Conservation (phyloP, 495 filamentous ascomycete genomes). For the Penicillium psychrofluorescens region DNA sequence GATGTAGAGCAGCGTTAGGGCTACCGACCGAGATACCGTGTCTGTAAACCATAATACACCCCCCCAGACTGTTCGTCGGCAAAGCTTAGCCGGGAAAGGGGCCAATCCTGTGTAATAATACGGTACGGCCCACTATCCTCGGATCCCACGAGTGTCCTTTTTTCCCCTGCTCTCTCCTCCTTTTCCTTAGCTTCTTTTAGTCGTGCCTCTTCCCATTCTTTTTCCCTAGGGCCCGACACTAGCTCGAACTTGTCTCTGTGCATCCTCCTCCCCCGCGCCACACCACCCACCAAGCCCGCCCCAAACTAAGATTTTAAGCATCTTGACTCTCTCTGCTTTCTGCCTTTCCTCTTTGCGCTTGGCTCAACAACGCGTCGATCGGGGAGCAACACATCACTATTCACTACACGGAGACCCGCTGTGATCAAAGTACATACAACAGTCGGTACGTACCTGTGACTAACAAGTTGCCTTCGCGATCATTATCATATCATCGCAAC, state of each 20-base stretch:
- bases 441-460: neutral
- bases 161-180: slow-evolving; percentile 22
- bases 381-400: neutral
- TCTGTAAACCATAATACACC: no score
- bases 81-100: no score
- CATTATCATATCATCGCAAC: neutral
- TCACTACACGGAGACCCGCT: no score
- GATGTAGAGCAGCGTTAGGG: no score
- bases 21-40: no score
- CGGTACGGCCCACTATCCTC: slow-evolving; percentile 19
- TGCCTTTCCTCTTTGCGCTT: slow-evolving; percentile 15
- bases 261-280: no score
- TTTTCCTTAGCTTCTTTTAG: slow-evolving; percentile 21
- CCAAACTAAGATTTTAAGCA: slow-evolving; percentile 43
- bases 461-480: slow-evolving; percentile 2
- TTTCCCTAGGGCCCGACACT: slow-evolving; percentile 33
- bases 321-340: slow-evolving; percentile 16
- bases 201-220: slow-evolving; percentile 25
- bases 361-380: slow-evolving; percentile 24
- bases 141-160: slow-evolving; percentile 36
- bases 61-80: no score
- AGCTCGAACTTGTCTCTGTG: no score
- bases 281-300: neutral
- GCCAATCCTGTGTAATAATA: neutral
- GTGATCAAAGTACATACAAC: no score